Conservation (phyloP, 2,329 filamentous ascomycete genomes). For the Bipolaris bicolor region DNA sequence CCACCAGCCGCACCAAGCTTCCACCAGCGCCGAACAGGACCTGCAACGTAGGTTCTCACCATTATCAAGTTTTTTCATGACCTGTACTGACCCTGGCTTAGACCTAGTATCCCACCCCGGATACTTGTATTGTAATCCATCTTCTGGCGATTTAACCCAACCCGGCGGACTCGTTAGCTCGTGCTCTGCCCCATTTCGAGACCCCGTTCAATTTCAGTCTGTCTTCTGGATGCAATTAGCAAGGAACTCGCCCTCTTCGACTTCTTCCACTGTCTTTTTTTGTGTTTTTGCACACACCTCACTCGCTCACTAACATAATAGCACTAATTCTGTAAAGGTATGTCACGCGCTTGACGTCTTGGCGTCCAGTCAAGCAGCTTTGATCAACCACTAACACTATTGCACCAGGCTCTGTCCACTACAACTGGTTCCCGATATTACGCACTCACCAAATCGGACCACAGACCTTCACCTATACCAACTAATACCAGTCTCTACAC, state of each 20-base stretch:
- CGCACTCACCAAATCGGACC: slow-evolving; percentile 43
- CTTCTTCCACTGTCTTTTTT: slow-evolving; percentile 43
- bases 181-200: slow-evolving; percentile 55
- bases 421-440: slow-evolving; percentile 44
- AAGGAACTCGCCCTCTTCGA: slow-evolving; percentile 46
- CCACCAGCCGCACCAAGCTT: slow-evolving; percentile 23
- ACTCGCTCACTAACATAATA: slow-evolving; percentile 53
- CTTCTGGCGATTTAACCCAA: slow-evolving; percentile 50
- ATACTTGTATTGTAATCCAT: slow-evolving; percentile 51
- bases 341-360: slow-evolving; percentile 34
- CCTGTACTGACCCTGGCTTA: slow-evolving; percentile 38
- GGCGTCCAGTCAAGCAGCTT: slow-evolving; percentile 17
- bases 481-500: slow-evolving; percentile 65
- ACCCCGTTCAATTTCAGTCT: slow-evolving; percentile 46
- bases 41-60: slow-evolving; percentile 28
- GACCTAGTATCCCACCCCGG: slow-evolving; percentile 47
- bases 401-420: slow-evolving; percentile 43
- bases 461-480: slow-evolving; percentile 54
- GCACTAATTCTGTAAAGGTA: slow-evolving; percentile 58
- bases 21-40: slow-evolving; percentile 23
- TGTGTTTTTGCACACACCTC: slow-evolving; percentile 37
- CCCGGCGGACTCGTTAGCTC: slow-evolving; percentile 61
- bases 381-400: slow-evolving; percentile 23
- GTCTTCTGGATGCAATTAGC: slow-evolving; percentile 53
- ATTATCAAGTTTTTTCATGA: not conserved